Percentiles rank a stretch among this genome's conserved stretches.
Conservation (phyloP, 2,329 filamentous ascomycete species). For the Ophiostoma sp. region DNA sequence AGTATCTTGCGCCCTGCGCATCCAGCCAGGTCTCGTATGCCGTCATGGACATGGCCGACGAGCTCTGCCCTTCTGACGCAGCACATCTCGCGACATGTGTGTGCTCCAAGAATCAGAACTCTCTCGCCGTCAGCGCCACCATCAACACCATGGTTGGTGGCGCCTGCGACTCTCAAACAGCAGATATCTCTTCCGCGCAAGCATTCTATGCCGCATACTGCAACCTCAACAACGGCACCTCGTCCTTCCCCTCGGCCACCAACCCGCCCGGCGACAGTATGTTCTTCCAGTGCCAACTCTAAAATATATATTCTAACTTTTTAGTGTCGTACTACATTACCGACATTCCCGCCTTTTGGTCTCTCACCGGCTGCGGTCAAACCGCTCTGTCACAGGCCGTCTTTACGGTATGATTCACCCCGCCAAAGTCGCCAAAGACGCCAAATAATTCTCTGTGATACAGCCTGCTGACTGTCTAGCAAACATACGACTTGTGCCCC, state of each 20-base stretch:
- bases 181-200: constrained; percentile 46
- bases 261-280: constrained; percentile 48
- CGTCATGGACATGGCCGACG: constrained; percentile 37
- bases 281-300: constrained; percentile 28
- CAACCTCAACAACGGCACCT: constrained; percentile 45
- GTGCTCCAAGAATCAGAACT: constrained; percentile 48
- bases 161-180: constrained; percentile 44
- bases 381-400: constrained; percentile 42
- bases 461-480: constrained; percentile 29
- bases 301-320: neutral
- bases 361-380: constrained; percentile 43
- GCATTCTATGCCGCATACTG: constrained; percentile 50
- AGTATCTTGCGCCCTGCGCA: constrained; percentile 43
- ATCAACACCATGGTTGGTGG: constrained; percentile 42
- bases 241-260: constrained; percentile 43
- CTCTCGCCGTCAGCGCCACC: constrained; percentile 38
- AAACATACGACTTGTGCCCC: constrained; percentile 41
- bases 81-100: constrained; percentile 44
- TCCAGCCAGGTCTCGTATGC: constrained; percentile 37
- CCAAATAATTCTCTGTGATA: neutral
- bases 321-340: constrained; percentile 52
- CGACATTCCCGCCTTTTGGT: constrained; percentile 43
- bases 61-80: constrained; percentile 31
- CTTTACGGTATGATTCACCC: constrained; percentile 34
- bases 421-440: neutral